phyloP scores from a whole-genome alignment of 1,284 basidiomycete genomes.

The Grifola frondosa region DNA sequence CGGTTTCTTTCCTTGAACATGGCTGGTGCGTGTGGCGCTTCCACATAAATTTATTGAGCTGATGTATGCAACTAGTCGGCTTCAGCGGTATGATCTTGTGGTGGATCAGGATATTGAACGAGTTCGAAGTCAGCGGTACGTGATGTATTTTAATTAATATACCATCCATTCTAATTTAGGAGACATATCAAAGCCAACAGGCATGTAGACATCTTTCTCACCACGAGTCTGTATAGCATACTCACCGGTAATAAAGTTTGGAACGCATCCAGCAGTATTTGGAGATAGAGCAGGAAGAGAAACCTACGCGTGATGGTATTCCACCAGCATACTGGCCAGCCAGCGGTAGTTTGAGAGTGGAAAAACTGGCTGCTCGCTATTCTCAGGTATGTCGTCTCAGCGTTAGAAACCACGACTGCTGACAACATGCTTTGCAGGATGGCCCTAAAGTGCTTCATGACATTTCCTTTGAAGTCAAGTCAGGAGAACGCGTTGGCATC shows the following conservation, averaged over 20 bases:
- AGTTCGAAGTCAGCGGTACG: conserved; percentile 60
- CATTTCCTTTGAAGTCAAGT: conserved; percentile 46
- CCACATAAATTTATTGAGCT: neutral
- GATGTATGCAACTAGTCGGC: conserved; percentile 34
- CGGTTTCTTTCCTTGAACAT: conserved; percentile 53
- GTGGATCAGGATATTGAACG: conserved; percentile 55
- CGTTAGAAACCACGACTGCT: conserved; percentile 4
- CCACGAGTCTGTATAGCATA: neutral
- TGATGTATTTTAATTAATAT: conserved; percentile 1
- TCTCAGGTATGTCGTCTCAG: conserved; percentile 30
- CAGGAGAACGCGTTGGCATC: conserved; percentile 54
- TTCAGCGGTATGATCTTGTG: conserved; percentile 58
- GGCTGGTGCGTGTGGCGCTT: conserved; percentile 35
- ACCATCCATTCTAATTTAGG: neutral
- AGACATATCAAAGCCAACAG: conserved; percentile 41
- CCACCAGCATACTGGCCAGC: conserved; percentile 82
- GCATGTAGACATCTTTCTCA: conserved; percentile 25
- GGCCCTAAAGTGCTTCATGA: conserved; percentile 48
- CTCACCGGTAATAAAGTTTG: conserved; percentile 11
- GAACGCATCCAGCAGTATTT: conserved; percentile 64
- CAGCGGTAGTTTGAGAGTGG: conserved; percentile 63
- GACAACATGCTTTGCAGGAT: conserved; percentile 24
- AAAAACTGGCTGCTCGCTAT: conserved; percentile 60
- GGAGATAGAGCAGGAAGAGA: conserved; percentile 72
- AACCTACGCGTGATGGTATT: conserved; percentile 44